phyloP scores from a whole-genome alignment of 2,329 filamentous ascomycete genomes.

The Aphanoascus verrucosus region DNA sequence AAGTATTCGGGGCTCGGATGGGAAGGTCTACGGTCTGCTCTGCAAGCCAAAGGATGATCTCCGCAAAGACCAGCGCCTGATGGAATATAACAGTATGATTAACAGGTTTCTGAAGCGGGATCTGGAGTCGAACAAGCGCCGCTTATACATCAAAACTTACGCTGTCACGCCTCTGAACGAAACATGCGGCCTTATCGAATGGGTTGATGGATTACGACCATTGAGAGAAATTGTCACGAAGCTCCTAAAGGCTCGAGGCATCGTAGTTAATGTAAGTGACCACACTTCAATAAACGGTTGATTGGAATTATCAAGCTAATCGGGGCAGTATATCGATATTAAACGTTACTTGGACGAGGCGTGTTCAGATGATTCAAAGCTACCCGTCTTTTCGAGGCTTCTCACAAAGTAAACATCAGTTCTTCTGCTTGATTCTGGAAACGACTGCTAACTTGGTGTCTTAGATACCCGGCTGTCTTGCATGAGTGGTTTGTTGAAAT shows the following conservation, averaged over 20 bases:
- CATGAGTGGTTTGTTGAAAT: slow-evolving; percentile 93
- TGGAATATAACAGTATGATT: slow-evolving; percentile 99
- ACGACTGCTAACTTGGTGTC: not conserved
- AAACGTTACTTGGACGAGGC: slow-evolving; percentile 52
- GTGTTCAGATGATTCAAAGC: slow-evolving; percentile 51
- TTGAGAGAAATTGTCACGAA: slow-evolving; percentile 79
- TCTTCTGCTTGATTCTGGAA: not conserved
- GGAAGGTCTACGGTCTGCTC: slow-evolving; percentile 74
- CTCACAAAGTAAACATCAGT: slow-evolving; percentile 34
- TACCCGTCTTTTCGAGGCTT: slow-evolving; percentile 57
- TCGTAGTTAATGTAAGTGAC: slow-evolving; percentile 41
- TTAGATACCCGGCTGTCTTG: slow-evolving; percentile 68
- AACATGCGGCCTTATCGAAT: slow-evolving; percentile 95
- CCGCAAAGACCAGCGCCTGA: slow-evolving; percentile 90
- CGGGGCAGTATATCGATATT: slow-evolving; percentile 56
- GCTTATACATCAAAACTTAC: slow-evolving; percentile 81
- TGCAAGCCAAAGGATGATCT: slow-evolving; percentile 98
- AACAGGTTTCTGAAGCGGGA: slow-evolving; percentile 88
- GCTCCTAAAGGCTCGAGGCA: slow-evolving; percentile 64
- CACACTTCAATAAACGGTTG: not conserved
- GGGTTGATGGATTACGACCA: slow-evolving; percentile 92
- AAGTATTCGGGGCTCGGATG: slow-evolving; percentile 78
- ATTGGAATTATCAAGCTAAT: slow-evolving; percentile 1
- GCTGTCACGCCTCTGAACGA: slow-evolving; percentile 94
- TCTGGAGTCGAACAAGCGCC: slow-evolving; percentile 76